Conservation (phyloP, 345 rosid species). For the Clarkia xantiana region DNA sequence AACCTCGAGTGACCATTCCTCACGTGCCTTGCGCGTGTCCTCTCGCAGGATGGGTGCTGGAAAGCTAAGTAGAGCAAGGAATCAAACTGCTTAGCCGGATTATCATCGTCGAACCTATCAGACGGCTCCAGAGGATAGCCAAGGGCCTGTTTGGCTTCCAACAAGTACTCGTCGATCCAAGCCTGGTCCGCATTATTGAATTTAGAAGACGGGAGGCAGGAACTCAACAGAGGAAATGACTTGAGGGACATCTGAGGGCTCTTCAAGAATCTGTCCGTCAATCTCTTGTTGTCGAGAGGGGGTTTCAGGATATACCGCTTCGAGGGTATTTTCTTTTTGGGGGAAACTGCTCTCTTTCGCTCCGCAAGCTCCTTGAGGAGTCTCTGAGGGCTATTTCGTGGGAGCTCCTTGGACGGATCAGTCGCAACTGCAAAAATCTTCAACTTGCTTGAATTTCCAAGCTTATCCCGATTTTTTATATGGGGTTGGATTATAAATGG, state of each 20-base stretch:
- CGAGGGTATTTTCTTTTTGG: conserved; percentile 59
- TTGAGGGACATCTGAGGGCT: conserved; percentile 85
- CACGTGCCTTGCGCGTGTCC: conserved; percentile 70
- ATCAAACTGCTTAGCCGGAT: conserved; percentile 91
- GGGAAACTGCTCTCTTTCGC: conserved; percentile 50
- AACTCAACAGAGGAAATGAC: conserved; percentile 68
- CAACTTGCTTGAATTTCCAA: conserved; percentile 22
- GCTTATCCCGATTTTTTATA: conserved; percentile 15
- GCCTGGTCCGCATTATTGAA: conserved; percentile 71
- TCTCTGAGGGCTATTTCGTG: conserved; percentile 69
- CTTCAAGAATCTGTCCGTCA: conserved; percentile 63
- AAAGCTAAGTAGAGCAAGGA: conserved; percentile 67
- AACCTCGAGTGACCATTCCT: conserved; percentile 79
- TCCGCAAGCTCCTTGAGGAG: conserved; percentile 89
- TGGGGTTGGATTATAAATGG: conserved; percentile 28
- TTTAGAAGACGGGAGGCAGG: conserved; percentile 73
- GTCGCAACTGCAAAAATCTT: conserved; percentile 37
- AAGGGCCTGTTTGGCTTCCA: conserved; percentile 87
- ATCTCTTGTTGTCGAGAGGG: conserved; percentile 72
- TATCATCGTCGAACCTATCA: conserved; percentile 50
- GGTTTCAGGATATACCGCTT: conserved; percentile 62
- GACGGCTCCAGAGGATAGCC: conserved; percentile 76
- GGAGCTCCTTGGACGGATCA: conserved; percentile 43
- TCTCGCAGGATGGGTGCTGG: conserved; percentile 83
- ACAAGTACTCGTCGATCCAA: conserved; percentile 86